phyloP scores from a whole-genome alignment of 495 filamentous ascomycete genomes.

The Evernia prunastri region DNA sequence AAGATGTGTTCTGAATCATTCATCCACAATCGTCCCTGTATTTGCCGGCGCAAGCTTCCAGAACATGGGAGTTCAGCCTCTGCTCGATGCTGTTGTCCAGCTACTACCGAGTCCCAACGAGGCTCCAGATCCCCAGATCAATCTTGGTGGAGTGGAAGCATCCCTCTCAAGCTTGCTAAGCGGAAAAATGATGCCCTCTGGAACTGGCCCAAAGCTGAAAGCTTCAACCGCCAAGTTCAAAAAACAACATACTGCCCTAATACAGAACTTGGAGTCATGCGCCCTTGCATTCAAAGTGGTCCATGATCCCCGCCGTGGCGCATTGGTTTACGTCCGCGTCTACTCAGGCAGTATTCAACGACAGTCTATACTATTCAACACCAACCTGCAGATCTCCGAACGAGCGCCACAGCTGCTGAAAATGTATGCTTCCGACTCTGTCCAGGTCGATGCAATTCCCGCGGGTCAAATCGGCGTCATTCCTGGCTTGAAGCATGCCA shows the following conservation, averaged over 20 bases:
- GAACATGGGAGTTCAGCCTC: slow-evolving; percentile 89
- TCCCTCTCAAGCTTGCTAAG: slow-evolving; percentile 47
- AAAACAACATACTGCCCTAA: slow-evolving; percentile 31
- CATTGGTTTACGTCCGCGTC: slow-evolving; percentile 86
- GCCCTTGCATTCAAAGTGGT: slow-evolving; percentile 97
- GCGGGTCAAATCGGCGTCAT: slow-evolving; percentile 96
- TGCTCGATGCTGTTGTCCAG: slow-evolving; percentile 81
- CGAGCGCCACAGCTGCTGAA: slow-evolving; percentile 73
- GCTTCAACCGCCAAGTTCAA: slow-evolving; percentile 31
- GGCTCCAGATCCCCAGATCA: slow-evolving; percentile 70
- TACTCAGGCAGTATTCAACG: slow-evolving; percentile 77
- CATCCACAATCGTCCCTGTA: slow-evolving; percentile 66
- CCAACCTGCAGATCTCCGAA: slow-evolving; percentile 76
- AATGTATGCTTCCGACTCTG: slow-evolving; percentile 85
- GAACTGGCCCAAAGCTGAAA: slow-evolving; percentile 29
- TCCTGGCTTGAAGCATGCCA: slow-evolving; percentile 76
- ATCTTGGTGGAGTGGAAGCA: slow-evolving; percentile 48
- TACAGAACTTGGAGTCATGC: slow-evolving; percentile 60
- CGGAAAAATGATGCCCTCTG: slow-evolving; percentile 42
- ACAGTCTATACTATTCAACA: slow-evolving; percentile 76
- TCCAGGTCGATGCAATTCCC: slow-evolving; percentile 71
- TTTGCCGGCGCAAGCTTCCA: slow-evolving; percentile 89
- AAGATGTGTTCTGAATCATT: slow-evolving; percentile 56
- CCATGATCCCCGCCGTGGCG: slow-evolving; percentile 75
- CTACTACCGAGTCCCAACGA: slow-evolving; percentile 80